phyloP scores from a whole-genome alignment of 108 stramenopile genomes.

The Pseudonitzschia multistriata region DNA sequence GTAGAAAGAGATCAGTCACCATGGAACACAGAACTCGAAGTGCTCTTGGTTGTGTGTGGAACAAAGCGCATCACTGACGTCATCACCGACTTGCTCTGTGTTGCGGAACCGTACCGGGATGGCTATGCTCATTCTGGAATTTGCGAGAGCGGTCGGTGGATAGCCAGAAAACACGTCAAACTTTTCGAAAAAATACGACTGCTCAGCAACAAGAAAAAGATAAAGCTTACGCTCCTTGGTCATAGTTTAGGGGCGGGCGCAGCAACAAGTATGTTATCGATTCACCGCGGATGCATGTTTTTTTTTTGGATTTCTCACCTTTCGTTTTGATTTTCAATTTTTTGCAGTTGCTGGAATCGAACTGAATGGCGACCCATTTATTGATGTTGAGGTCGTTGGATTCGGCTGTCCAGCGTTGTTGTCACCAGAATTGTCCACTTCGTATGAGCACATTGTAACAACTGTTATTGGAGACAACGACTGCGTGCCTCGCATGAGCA shows the following conservation, averaged over 20 bases:
- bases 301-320: background rate
- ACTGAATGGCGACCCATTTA: constrained; percentile 42
- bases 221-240: constrained; percentile 67
- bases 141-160: constrained; percentile 55
- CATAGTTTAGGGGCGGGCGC: constrained; percentile 78
- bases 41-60: constrained; percentile 76
- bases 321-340: background rate
- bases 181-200: constrained; percentile 49
- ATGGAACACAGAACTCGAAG: constrained; percentile 51
- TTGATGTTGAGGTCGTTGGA: constrained; percentile 59
- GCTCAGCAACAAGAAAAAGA: constrained; percentile 50
- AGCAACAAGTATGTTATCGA: constrained; percentile 40
- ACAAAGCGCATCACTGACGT: constrained; percentile 78
- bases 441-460: constrained; percentile 56
- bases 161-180: constrained; percentile 56
- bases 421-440: constrained; percentile 52
- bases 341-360: constrained; percentile 68
- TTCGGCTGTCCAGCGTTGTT: constrained; percentile 82
- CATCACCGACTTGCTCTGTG: constrained; percentile 73
- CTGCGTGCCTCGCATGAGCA: constrained; percentile 71
- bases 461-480: constrained; percentile 75
- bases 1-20: constrained; percentile 59
- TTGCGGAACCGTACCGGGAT: constrained; percentile 58
- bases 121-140: constrained; percentile 77
- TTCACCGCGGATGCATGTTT: background rate